Conservation (phyloP, 345 rosid genomes). For the Sisymbrium altissimum region DNA sequence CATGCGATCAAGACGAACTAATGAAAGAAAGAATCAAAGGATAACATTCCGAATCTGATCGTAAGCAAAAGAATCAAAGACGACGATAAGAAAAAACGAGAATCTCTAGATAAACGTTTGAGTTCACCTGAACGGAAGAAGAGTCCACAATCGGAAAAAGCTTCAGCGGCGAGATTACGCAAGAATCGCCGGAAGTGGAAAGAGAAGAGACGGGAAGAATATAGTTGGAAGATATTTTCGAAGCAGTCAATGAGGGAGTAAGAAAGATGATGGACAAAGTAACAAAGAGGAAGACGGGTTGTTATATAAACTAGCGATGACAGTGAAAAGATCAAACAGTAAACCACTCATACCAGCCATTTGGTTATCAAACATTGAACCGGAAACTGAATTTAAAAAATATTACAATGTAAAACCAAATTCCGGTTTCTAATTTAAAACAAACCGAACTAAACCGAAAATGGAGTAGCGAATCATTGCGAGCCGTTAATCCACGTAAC, state of each 20-base stretch:
- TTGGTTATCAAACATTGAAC: not conserved
- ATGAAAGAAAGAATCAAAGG: not conserved
- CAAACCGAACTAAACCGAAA: conserved; percentile 1
- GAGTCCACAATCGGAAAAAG: not conserved
- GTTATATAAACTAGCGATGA: too few relatives aligned
- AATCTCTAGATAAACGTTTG: not conserved
- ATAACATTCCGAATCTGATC: conserved; percentile 5
- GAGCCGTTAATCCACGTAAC: conserved; percentile 30
- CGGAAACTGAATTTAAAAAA: not conserved
- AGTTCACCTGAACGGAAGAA: not conserved
- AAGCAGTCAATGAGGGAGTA: conserved; percentile 21
- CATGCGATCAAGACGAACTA: conserved; percentile 8
- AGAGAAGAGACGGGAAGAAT: conserved; percentile 2
- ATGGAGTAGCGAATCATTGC: not conserved
- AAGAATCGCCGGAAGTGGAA: not conserved
- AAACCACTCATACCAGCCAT: too few relatives aligned
- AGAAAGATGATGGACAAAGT: conserved; percentile 9
- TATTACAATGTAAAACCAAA: not conserved
- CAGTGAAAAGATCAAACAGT: too few relatives aligned
- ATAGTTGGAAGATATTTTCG: conserved; percentile 12
- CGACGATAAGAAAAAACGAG: not conserved
- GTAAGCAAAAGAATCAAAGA: conserved; percentile 7
- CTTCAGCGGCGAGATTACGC: not conserved
- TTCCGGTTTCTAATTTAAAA: not conserved
- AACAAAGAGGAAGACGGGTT: not conserved